Evolutionary conservation across 2,329 filamentous ascomycete species (phyloP), one percentile per base, ranked within the genome.

Genomic region (Fusarium sp.): DNA sequence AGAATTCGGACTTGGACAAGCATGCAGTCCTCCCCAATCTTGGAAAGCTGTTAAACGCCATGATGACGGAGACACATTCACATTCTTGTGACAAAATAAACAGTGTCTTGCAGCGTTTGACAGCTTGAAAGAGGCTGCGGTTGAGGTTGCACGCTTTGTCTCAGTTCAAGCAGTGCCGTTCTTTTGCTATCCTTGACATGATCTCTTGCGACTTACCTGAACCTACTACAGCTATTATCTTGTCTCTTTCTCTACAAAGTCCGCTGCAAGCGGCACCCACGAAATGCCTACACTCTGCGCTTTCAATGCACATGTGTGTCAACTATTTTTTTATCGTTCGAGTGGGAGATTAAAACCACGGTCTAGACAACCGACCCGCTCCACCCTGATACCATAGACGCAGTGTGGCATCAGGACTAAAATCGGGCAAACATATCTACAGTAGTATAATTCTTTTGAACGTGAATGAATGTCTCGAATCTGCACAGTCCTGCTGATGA

Each of bases 291-390:
- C 87, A 87, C 86, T 83, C 86, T 80, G 82, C 85, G 83, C 83
- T 80, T 81, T 83, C 83, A 80, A 82, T 89, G 84, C 85, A 83
- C 85, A 82, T 79, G 83, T 80, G 82, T 86, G 87, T 88, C 82
- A 88, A 87, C 84, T 87, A 86, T 77, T 76, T 65, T 56, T 80
- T 78, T 82, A 83, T 83, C 81, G 81, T 83, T 88, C 86, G 85
- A 78, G 86, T 89, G 87, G 87, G 85, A 89, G 86, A 89, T 83
- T 75, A 85, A 88, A 76, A 81, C 80, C 79, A 84, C 79, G 87
- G 87, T 86, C 87, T 89, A 89, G 87, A 89, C 87, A 89, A 86
- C 87, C 87, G 77, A 86, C 88, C 87, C 85, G 82, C 84, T 89
- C 87, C 87, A 89, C 87, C 87, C 87, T 87, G 87, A 81, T 85